Base-by-base conservation (phyloP, 108 stramenopile genomes). In the Nitzschia inconspicua region DNA sequence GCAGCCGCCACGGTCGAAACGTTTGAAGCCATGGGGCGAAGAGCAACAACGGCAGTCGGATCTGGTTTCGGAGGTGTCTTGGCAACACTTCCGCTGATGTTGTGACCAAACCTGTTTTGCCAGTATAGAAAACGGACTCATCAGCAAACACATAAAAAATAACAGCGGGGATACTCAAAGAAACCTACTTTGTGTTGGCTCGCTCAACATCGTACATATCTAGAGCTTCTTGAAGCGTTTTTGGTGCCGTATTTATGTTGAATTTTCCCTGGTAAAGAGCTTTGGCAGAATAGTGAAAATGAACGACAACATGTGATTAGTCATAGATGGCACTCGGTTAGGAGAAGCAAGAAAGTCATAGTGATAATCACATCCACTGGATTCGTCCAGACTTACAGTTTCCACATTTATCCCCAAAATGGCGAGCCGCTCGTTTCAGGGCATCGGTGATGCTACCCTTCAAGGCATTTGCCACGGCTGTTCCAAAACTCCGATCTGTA, bases 381-480 rank as follows among this genome's bases (percentile, higher is more conserved):
- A 11, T 20, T 44, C 11, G 16, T 44, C 11, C 27, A 31, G 13
- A 61, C 68, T 60, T 35, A 70, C 68, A 63, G 42, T 71, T 71
- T 22, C 70, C 70, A 26, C 63, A 34, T 35, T 73, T 65, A 41
- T 73, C 72, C 28, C 64, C 91, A 75, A 93, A 93, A 60, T 86
- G 87, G 9, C 91, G 59, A 7, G 87, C 91, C 0, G 87, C 87
- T 27, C 91, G 75, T 50, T 93, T 93, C 77, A 93, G 73, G 8
- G 81, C 91, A 66, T 93, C 91, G 1, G 91, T 93, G 18, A 93
- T 76, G 18, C 79, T 79, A 7, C 76, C 82, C 68, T 93, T 93
- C 31, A 89, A 50, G 4, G 91, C 87, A 72, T 93, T 64, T 2
- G 75, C 75, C 37, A 80, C 70, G 0, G 91, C 91, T 9, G 82